Evolutionary conservation across 441 rosid genomes (phyloP).

Genomic region (Gossypium gossypioides): DNA sequence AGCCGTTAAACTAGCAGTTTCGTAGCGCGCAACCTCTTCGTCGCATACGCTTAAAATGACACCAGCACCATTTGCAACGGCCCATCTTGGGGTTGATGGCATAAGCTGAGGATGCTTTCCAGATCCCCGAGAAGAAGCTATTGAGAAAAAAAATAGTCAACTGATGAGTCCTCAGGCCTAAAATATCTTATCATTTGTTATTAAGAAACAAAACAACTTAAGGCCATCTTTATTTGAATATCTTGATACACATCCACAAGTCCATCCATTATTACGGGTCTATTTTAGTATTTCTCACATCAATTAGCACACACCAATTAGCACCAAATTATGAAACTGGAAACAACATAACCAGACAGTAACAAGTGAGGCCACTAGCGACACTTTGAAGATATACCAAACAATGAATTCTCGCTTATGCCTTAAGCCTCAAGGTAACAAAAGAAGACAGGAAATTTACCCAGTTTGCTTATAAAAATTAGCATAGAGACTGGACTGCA

Average conservation of each 20-base stretch:
- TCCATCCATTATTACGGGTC: neutral
- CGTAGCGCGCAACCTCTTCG: slow-evolving; percentile 95
- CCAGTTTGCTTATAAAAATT: neutral
- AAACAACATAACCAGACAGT: neutral
- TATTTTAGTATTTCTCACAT: neutral
- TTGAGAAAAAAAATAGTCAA: slow-evolving; percentile 13
- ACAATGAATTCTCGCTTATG: neutral
- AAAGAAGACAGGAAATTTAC: neutral
- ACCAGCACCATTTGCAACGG: slow-evolving; percentile 99
- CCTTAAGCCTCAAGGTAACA: neutral
- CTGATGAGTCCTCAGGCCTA: slow-evolving; percentile 11
- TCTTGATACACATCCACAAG: neutral
- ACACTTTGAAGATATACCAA: neutral
- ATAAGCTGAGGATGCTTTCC: slow-evolving; percentile 98
- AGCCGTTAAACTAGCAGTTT: slow-evolving; percentile 90
- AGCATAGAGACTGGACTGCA: neutral
- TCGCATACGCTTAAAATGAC: slow-evolving; percentile 96
- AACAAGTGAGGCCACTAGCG: neutral
- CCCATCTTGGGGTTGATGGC: slow-evolving; percentile 98
- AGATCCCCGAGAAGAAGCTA: slow-evolving; percentile 76
- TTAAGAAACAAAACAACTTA: neutral
- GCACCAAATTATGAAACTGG: neutral
- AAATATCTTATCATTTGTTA: slow-evolving; percentile 9
- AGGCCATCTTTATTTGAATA: neutral
- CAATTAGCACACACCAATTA: neutral